phyloP scores from a whole-genome alignment of 352 stramenopile species.

The Phytophthora citricola region DNA sequence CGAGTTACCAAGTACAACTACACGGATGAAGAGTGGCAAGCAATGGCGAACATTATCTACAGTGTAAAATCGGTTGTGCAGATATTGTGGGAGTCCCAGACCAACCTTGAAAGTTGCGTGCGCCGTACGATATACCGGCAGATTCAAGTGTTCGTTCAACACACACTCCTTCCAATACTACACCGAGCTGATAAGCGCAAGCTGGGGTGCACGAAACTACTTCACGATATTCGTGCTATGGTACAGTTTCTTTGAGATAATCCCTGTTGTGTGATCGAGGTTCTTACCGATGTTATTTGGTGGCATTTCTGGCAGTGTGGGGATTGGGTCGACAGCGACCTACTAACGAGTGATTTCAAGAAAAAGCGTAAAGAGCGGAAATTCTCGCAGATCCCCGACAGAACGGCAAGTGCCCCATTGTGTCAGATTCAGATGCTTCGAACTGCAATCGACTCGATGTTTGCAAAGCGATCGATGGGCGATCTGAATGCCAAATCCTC shows the following conservation, averaged over 20 bases:
- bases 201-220: conserved; percentile 57
- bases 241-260: conserved; percentile 33
- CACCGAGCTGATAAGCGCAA: conserved; percentile 90
- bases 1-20: conserved; percentile 80
- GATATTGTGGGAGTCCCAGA: conserved; percentile 43
- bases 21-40: conserved; percentile 55
- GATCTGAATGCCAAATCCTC: conserved; percentile 59
- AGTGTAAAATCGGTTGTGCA: conserved; percentile 73
- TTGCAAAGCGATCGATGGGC: conserved; percentile 64
- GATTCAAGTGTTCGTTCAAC: conserved; percentile 80
- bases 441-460: conserved; percentile 66
- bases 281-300: conserved; percentile 1
- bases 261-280: not conserved
- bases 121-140: conserved; percentile 64
- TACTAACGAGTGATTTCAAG: conserved; percentile 54
- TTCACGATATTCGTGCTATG: conserved; percentile 75
- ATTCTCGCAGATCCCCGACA: conserved; percentile 42
- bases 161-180: conserved; percentile 75
- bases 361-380: conserved; percentile 56
- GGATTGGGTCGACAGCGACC: conserved; percentile 57
- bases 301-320: conserved; percentile 45
- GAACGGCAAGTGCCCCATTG: conserved; percentile 34
- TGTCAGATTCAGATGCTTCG: conserved; percentile 65
- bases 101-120: conserved; percentile 48
- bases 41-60: conserved; percentile 70